Conservation (phyloP, 305 asterid genomes). For the Fraxinus sp. region DNA sequence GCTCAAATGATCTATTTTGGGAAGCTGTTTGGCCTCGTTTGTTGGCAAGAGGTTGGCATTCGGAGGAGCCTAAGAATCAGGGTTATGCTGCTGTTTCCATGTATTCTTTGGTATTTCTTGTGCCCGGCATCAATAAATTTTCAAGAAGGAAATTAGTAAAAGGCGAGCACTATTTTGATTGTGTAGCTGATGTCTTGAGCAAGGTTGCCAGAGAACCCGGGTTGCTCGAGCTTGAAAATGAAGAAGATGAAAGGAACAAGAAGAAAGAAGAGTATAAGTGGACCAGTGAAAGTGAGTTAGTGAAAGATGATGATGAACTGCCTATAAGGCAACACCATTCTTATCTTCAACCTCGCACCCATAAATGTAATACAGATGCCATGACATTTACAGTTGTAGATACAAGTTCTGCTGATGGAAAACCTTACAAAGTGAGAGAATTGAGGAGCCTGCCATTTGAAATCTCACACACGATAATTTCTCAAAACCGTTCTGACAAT, state of each 20-base stretch:
- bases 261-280: constrained; percentile 29
- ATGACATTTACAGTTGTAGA: constrained; percentile 65
- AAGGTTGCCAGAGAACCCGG: constrained; percentile 70
- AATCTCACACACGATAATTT: constrained; percentile 18
- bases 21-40: constrained; percentile 91
- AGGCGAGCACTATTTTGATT: constrained; percentile 70
- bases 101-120: constrained; percentile 54
- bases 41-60: constrained; percentile 79
- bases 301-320: constrained; percentile 39
- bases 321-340: constrained; percentile 39
- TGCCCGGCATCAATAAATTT: constrained; percentile 63
- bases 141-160: constrained; percentile 56
- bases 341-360: constrained; percentile 73
- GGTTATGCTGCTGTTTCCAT: constrained; percentile 37
- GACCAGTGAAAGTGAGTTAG: constrained; percentile 28
- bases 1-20: constrained; percentile 70
- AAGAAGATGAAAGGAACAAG: constrained; percentile 33
- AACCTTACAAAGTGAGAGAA: constrained; percentile 43
- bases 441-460: constrained; percentile 50
- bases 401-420: constrained; percentile 54
- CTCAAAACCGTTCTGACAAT: constrained; percentile 9
- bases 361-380: constrained; percentile 34
- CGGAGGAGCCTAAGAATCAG: constrained; percentile 61
- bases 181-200: constrained; percentile 61
- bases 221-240: constrained; percentile 52